Conservation (phyloP, 2,329 filamentous ascomycete genomes). For the Fusarium avenaceum region DNA sequence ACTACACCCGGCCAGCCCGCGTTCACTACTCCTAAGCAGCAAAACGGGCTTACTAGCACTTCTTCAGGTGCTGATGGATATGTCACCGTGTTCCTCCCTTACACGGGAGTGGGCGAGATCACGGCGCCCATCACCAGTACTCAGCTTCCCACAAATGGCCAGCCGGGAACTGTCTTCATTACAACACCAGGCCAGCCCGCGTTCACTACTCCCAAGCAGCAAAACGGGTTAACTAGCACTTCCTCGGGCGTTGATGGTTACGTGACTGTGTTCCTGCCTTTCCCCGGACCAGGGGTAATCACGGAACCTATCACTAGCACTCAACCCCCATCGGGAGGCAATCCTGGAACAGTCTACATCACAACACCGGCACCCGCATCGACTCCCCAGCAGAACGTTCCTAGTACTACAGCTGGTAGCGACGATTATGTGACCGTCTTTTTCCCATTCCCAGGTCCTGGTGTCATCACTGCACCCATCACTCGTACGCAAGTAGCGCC, state of each 20-base stretch:
- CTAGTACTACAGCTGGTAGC: not conserved
- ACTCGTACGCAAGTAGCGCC: constrained; percentile 27
- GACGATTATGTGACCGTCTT: constrained; percentile 28
- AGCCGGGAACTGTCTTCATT: constrained; percentile 26
- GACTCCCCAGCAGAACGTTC: constrained; percentile 1
- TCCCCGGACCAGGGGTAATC: constrained; percentile 17
- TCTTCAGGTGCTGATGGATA: constrained; percentile 20
- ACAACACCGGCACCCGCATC: constrained; percentile 14
- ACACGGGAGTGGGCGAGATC: constrained; percentile 15
- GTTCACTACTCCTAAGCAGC: not conserved
- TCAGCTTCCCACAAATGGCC: not conserved
- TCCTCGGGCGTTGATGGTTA: constrained; percentile 20
- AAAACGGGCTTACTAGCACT: constrained; percentile 1
- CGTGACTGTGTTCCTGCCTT: constrained; percentile 23
- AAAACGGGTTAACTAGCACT: not conserved
- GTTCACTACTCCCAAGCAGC: not conserved
- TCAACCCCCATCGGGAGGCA: too few relatives aligned
- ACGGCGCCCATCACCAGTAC: constrained; percentile 23
- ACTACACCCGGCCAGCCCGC: constrained; percentile 8
- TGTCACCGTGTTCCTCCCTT: constrained; percentile 23
- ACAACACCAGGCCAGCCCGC: constrained; percentile 8
- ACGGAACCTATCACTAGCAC: not conserved
- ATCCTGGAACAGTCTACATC: not conserved
- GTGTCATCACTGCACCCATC: constrained; percentile 32
- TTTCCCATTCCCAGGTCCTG: constrained; percentile 25